A percentile compares a stretch with the other conserved stretches of the same genome.
Conservation (phyloP, 768 basidiomycete species). For the Kwoniella mangroviensis region DNA sequence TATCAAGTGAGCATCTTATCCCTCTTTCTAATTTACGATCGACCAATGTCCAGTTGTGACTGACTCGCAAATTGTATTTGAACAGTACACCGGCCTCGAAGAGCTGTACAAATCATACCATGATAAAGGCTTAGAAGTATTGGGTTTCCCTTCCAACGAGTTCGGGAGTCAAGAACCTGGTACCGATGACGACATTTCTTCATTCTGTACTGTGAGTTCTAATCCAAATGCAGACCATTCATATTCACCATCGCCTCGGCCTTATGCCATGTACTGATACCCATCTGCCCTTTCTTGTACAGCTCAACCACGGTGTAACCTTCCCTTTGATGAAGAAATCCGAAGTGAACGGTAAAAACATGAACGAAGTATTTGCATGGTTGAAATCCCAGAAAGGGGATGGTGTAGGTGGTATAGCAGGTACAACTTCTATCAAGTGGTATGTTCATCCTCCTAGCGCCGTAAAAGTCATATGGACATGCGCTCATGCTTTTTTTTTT, state of each 20-base stretch:
- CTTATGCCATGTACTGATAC: neutral
- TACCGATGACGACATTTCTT: constrained; percentile 71
- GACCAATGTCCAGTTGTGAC: no score
- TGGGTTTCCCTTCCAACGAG: constrained; percentile 95
- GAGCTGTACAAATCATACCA: constrained; percentile 79
- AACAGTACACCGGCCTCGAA: constrained; percentile 69
- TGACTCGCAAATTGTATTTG: no score
- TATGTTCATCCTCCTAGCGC: constrained; percentile 19
- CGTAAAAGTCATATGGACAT: neutral
- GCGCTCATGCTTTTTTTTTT: neutral
- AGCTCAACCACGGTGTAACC: constrained; percentile 80
- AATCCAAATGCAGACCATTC: neutral
- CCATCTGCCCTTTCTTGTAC: constrained; percentile 18
- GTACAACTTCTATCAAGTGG: constrained; percentile 56
- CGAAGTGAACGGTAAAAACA: constrained; percentile 84
- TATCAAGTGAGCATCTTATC: constrained; percentile 36
- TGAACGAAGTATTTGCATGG: constrained; percentile 81
- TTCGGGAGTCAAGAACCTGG: constrained; percentile 86
- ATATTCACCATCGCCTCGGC: no score
- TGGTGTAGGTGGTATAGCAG: constrained; percentile 37
- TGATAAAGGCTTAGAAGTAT: constrained; percentile 72
- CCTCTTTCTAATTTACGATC: neutral
- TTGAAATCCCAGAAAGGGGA: constrained; percentile 75
- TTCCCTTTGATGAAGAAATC: constrained; percentile 88
- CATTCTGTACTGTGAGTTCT: constrained; percentile 49